Percentiles rank a stretch among this genome's conserved stretches.
Evolutionary conservation across 352 stramenopile species (phyloP).

Genomic region (Globisporangium yorkense): DNA sequence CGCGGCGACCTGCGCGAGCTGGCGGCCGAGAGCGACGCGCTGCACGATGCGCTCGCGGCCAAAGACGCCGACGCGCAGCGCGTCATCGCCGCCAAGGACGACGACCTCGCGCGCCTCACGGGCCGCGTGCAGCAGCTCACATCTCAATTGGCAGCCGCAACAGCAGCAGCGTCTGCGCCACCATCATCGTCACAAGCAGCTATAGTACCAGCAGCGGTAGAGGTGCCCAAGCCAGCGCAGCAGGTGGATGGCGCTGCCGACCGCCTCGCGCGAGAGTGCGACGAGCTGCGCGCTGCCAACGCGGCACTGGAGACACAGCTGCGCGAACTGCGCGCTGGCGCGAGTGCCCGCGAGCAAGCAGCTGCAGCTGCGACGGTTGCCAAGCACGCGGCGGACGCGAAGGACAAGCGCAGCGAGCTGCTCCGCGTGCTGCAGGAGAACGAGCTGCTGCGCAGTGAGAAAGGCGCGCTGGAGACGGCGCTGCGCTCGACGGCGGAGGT

Average conservation of each 20-base stretch:
- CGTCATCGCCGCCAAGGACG: not conserved
- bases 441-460: constrained; percentile 46
- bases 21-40: constrained; percentile 53
- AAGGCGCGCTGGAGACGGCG: constrained; percentile 25
- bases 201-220: not conserved
- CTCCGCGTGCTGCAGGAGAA: constrained; percentile 64
- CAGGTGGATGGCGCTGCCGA: not conserved
- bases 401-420: constrained; percentile 50
- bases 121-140: not conserved
- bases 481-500: constrained; percentile 31
- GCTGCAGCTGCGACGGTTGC: constrained; percentile 20
- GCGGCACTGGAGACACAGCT: constrained; percentile 1
- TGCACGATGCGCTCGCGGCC: constrained; percentile 47
- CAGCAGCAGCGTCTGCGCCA: not conserved
- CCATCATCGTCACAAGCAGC: not conserved
- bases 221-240: not conserved
- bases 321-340: constrained; percentile 25
- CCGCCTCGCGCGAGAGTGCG: not conserved
- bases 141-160: not conserved
- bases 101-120: not conserved
- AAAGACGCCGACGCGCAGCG: constrained; percentile 18
- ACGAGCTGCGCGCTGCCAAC: not conserved
- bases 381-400: constrained; percentile 26
- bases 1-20: constrained; percentile 55
- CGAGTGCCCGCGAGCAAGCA: constrained; percentile 27